A percentile compares a stretch with the other conserved stretches of the same genome.
Evolutionary conservation across 768 basidiomycete species (phyloP).

Genomic region (Podaxis sp.): DNA sequence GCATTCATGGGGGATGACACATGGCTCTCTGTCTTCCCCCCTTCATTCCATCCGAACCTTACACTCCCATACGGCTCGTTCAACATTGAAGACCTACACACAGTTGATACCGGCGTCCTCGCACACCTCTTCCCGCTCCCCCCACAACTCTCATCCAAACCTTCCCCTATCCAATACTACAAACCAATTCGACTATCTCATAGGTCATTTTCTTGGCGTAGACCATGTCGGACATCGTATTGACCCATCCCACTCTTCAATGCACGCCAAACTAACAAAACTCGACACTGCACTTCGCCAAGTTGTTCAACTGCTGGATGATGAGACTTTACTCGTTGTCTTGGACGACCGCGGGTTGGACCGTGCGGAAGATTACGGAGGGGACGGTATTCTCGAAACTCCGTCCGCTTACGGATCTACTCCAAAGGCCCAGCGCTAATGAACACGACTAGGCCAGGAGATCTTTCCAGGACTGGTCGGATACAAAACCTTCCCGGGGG

Average conservation of each 20-base stretch:
- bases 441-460: conserved; percentile 19
- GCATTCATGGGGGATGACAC: conserved; percentile 98
- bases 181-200: conserved; percentile 74
- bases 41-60: conserved; percentile 67
- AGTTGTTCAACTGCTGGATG: conserved; percentile 72
- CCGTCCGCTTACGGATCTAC: conserved; percentile 91
- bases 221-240: conserved; percentile 96
- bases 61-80: conserved; percentile 92
- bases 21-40: conserved; percentile 88
- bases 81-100: conserved; percentile 97
- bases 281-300: conserved; percentile 79
- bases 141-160: conserved; percentile 35
- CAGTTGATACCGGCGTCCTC: conserved; percentile 91
- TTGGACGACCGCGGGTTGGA: conserved; percentile 99
- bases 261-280: conserved; percentile 82
- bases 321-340: conserved; percentile 89
- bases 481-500: conserved; percentile 59
- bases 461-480: conserved; percentile 54
- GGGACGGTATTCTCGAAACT: conserved; percentile 80
- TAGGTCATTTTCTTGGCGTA: conserved; percentile 93
- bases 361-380: conserved; percentile 89
- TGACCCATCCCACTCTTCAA: conserved; percentile 83
- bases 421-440: conserved; percentile 66
- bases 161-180: not conserved
- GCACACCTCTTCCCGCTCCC: conserved; percentile 73